Percentiles rank a stretch among this genome's conserved stretches.
phyloP scores from a whole-genome alignment of 1,284 basidiomycete genomes.

The Entoloma clypeatum region DNA sequence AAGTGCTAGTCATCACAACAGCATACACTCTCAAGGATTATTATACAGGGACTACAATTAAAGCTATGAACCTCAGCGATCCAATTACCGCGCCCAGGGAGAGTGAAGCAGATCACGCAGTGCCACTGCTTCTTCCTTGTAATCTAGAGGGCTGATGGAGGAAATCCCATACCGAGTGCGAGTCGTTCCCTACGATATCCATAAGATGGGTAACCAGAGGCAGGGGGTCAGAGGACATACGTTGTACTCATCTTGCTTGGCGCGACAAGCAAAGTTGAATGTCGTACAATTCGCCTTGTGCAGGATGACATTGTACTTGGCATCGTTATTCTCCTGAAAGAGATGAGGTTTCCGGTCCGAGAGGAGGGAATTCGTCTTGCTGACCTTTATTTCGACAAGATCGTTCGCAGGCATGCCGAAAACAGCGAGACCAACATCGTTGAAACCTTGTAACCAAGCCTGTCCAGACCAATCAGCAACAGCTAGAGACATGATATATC shows the following conservation, averaged over 20 bases:
- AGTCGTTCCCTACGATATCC: conserved; percentile 55
- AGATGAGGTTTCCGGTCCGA: not conserved
- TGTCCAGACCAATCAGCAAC: conserved; percentile 88
- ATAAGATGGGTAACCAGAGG: conserved; percentile 7
- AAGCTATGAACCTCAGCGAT: not conserved
- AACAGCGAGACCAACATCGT: conserved; percentile 81
- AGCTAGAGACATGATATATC: conserved; percentile 88
- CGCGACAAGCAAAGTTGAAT: conserved; percentile 85
- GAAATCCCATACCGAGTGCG: conserved; percentile 83
- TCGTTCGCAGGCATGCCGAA: conserved; percentile 84
- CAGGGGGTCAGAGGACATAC: conserved; percentile 41
- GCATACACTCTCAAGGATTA: conserved; percentile 16
- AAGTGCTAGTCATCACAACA: conserved; percentile 11
- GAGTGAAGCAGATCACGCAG: conserved; percentile 55
- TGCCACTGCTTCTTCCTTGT: conserved; percentile 61
- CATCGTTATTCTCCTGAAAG: conserved; percentile 61
- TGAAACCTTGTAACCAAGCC: conserved; percentile 94
- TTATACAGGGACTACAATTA: too few species aligned
- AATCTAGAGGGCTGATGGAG: conserved; percentile 66
- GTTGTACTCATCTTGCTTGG: conserved; percentile 85
- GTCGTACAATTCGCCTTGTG: conserved; percentile 65
- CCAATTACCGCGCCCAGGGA: conserved; percentile 34
- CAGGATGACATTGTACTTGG: conserved; percentile 60
- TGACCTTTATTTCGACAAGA: conserved; percentile 67
- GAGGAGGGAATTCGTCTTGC: not conserved